Evolutionary conservation across 1,139 yeast genomes (phyloP), one percentile per base, ranked within the genome.

Genomic region (Suhomyces atakaporum): DNA sequence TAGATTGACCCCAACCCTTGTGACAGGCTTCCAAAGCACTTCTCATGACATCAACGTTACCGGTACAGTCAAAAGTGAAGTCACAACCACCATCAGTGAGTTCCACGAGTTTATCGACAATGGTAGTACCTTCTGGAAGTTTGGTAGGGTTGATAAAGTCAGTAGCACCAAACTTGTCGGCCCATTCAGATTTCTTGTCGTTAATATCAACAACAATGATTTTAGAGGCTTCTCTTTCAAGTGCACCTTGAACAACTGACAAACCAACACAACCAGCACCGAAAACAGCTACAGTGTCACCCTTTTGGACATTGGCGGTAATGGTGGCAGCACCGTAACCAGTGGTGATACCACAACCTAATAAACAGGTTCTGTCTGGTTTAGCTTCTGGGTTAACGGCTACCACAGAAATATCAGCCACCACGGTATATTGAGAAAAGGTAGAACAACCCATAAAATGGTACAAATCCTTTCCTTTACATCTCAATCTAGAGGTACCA

Each of bases 371-470:
- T 59, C 83, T 80, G 57, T 88, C 96, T 57, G 82, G 74, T 44
- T 87, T 84, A 38, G 96, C 97, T 46, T 77, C 66, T 42, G 83
- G 81, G 62, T 88, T 81, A 45, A 92, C 89, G 12, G 96, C 94
- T 40, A 90, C 98, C 23, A 90, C 89, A n/a, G 97, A 88, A 45
- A 92, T 92, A 60, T 92, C 98, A 31, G 97, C 96, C 29, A 92
- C 95, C 42, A 92, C 98, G 11, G 98, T 92, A 66, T 92, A 92
- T 70, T 92, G 95, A 27, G 96, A 82, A 64, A 92, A 92, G 23
- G 97, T 87, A 27, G 97, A 90, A 65, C 95, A 85, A 36, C 98
- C 98, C 98, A 92, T 92, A 63, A 87, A 92, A 63, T 92, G 97
- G 50, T 82, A 74, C 43, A 92, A 64, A 33, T 81, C 78, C 69